phyloP scores from a whole-genome alignment of 352 stramenopile species.

The Phytopythium litorale region DNA sequence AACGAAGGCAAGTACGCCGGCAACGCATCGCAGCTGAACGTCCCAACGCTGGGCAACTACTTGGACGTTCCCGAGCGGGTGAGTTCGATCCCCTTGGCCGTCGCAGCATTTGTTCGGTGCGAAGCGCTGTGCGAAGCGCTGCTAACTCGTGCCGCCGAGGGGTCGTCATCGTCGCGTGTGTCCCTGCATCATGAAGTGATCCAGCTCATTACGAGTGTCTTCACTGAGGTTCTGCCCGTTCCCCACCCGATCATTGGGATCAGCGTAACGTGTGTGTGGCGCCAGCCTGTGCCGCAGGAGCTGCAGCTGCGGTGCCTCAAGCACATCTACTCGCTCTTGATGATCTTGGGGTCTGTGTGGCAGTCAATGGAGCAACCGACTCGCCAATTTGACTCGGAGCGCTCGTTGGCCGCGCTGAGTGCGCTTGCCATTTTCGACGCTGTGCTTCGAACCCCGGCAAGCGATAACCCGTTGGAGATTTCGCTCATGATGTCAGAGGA shows the following conservation, averaged over 20 bases:
- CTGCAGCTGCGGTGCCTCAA: constrained; percentile 80
- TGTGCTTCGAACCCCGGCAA: constrained; percentile 71
- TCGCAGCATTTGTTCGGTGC: constrained; percentile 80
- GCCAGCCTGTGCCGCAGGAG: constrained; percentile 62
- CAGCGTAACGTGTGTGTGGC: constrained; percentile 57
- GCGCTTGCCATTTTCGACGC: constrained; percentile 79
- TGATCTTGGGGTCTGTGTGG: constrained; percentile 84
- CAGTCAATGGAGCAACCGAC: constrained; percentile 86
- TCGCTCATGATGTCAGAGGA: constrained; percentile 80
- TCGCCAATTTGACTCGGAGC: constrained; percentile 85
- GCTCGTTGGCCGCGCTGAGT: constrained; percentile 74
- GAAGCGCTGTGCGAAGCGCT: constrained; percentile 74
- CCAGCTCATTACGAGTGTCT: constrained; percentile 74
- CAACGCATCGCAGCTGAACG: constrained; percentile 58
- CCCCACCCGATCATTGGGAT: constrained; percentile 28
- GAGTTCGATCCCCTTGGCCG: constrained; percentile 64
- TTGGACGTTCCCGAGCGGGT: constrained; percentile 83
- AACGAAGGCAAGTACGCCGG: constrained; percentile 78
- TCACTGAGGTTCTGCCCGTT: constrained; percentile 83
- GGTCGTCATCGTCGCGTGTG: constrained; percentile 88
- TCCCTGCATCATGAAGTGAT: constrained; percentile 88
- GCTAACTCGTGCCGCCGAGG: constrained; percentile 73
- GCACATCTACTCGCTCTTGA: constrained; percentile 68
- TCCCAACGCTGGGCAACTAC: constrained; percentile 72
- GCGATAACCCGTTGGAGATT: constrained; percentile 72